Evolutionary conservation across 768 basidiomycete genomes (phyloP).

Genomic region (Galerina marginata): DNA sequence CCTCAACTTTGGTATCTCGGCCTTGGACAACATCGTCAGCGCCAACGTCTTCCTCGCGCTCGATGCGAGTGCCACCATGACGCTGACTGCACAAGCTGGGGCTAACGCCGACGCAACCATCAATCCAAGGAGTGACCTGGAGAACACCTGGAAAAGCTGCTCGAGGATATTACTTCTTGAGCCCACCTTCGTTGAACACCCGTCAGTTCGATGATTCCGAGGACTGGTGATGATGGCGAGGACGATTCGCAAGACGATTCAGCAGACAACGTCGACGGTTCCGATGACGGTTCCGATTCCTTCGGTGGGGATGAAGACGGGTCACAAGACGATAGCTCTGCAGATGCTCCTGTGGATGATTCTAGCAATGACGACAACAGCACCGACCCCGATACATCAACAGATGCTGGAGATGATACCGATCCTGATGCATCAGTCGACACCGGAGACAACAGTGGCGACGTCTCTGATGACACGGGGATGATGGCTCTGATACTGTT

Average conservation of each 20-base stretch:
- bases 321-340: background rate
- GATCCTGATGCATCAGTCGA: background rate
- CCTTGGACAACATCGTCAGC: constrained; percentile 39
- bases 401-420: background rate
- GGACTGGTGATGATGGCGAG: background rate
- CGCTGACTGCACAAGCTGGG: constrained; percentile 17
- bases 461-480: constrained; percentile 1
- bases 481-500: background rate
- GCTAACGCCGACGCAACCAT: constrained; percentile 9
- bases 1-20: constrained; percentile 49
- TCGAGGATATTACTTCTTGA: background rate
- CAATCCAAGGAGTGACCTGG: background rate
- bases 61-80: constrained; percentile 41
- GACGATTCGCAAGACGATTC: background rate
- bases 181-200: background rate
- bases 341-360: background rate
- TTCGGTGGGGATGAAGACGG: background rate
- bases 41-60: constrained; percentile 48
- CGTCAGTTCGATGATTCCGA: background rate
- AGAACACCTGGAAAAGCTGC: background rate
- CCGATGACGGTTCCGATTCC: background rate
- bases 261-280: background rate
- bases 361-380: background rate
- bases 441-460: background rate
- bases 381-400: background rate